Conservation (phyloP, 1,139 yeast genomes). For the Magnusiomyces clavatus region DNA sequence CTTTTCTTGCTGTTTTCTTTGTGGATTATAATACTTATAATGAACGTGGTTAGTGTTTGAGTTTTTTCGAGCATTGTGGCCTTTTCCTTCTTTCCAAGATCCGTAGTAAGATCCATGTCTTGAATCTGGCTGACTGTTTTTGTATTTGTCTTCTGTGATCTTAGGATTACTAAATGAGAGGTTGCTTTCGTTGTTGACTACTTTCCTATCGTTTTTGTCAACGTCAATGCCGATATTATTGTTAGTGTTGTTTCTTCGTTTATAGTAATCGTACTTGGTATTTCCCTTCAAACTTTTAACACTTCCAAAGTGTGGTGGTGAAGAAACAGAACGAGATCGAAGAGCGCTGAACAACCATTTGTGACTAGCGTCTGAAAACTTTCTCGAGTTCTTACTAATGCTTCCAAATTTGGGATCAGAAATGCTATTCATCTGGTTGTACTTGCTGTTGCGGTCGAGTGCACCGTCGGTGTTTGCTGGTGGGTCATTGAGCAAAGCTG, state of each 20-base stretch:
- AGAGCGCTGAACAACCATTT: conserved; percentile 2
- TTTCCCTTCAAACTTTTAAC: not conserved
- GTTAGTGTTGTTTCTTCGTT: not conserved
- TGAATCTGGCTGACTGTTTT: no score
- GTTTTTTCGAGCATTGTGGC: no score
- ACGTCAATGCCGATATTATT: not conserved
- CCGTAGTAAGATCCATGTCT: no score
- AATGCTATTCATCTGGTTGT: not conserved
- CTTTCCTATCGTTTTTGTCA: not conserved
- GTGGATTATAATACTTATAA: no score
- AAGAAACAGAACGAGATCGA: conserved; percentile 3
- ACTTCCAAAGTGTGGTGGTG: not conserved
- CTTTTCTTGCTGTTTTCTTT: no score
- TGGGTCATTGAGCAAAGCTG: not conserved
- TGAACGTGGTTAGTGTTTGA: no score
- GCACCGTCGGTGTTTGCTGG: not conserved
- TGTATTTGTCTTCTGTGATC: no score
- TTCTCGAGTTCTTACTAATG: not conserved
- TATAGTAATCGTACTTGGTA: not conserved
- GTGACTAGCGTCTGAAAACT: not conserved
- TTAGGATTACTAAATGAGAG: no score
- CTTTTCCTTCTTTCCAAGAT: no score
- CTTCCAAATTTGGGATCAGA: not conserved
- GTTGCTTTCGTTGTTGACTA: not conserved
- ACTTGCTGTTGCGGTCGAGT: no score